Evolutionary conservation across 2,329 filamentous ascomycete species (phyloP), one percentile per base, ranked within the genome.

Genomic region (Diplodia intermedia): DNA sequence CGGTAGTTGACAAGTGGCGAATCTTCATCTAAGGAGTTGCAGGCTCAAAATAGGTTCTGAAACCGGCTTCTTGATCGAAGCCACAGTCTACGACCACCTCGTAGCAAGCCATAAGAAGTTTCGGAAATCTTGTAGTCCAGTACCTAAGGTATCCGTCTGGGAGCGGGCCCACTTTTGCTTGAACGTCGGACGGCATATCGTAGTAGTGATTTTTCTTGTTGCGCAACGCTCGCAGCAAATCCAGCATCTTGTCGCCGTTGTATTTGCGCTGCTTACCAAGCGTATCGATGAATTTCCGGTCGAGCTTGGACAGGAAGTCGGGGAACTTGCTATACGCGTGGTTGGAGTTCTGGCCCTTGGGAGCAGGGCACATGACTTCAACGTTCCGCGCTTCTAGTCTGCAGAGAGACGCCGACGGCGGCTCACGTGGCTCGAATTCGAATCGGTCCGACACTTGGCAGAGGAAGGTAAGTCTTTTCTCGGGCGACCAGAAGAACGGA

Each of bases 181-280:
- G 94, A 70, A 97, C 86, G 60, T 88, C 82, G 15, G 94, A 91
- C 7, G 91, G 86, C 92, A 99, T 94, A 78, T 99, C 95, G 75
- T 97, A 94, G 77, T 97, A 99, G 77, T 99, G 95, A 71, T 98
- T 97, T 74, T 91, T 92, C 86, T 99, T 99, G 81, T 99, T 99
- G 29, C 95, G 86, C 67, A 99, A 82, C 1, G 94, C 95, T 1
- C 95, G 87, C 23, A 99, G 82, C 26, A 99, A 84, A 79, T 99
- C 95, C 66, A 99, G 81, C 76, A 99, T 86, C 56, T 89, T 87
- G 1, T 88, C 86, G 0, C 94, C 94, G 0, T 91, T 95, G 80
- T 99, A 99, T 80, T 97, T 97, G 75, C 94, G 88, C 80, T 98
- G 94, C 81, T 96, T 97, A 69, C 93, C 94, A 7, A 98, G 85